These are phyloP conservation scores for Alternaria infectoria DNA, from an alignment of 2,329 filamentous ascomycete genomes.

Conservation along the genomic window DNA sequence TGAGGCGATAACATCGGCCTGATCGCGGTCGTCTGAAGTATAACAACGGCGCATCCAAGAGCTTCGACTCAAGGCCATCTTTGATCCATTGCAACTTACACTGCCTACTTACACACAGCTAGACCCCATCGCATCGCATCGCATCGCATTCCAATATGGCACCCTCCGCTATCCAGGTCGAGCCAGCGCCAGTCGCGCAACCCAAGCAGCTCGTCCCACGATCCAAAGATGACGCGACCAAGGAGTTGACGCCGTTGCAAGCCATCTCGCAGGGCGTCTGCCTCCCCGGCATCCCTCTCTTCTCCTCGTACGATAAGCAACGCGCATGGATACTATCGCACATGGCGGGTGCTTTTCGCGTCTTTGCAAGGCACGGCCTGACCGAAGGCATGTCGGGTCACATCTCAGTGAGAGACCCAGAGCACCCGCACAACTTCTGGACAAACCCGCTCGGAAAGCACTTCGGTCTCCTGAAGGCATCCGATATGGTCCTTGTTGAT, in stretches of 20 bases:
- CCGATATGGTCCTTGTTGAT: slow-evolving; percentile 72
- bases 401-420: slow-evolving; percentile 71
- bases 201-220: slow-evolving; percentile 28
- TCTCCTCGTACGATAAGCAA: slow-evolving; percentile 61
- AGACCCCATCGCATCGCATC: not conserved
- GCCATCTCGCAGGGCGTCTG: slow-evolving; percentile 56
- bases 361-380: slow-evolving; percentile 70
- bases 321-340: slow-evolving; percentile 70
- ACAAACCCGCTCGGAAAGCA: slow-evolving; percentile 71
- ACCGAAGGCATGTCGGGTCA: slow-evolving; percentile 71
- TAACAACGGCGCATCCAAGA: not conserved
- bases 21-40: not conserved
- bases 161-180: slow-evolving; percentile 35
- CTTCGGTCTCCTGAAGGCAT: slow-evolving; percentile 69
- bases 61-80: not conserved
- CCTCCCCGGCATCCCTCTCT: slow-evolving; percentile 63
- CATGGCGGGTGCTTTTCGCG: slow-evolving; percentile 70
- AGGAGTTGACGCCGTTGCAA: slow-evolving; percentile 45
- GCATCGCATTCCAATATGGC: slow-evolving; percentile 29
- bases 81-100: not conserved
- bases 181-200: slow-evolving; percentile 10
- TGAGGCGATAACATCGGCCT: not conserved
- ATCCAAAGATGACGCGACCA: slow-evolving; percentile 26
- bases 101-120: not conserved
- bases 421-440: slow-evolving; percentile 68